These are phyloP conservation scores for Lepiota venenata DNA, from an alignment of 768 basidiomycete genomes.

Conservation along the genomic window DNA sequence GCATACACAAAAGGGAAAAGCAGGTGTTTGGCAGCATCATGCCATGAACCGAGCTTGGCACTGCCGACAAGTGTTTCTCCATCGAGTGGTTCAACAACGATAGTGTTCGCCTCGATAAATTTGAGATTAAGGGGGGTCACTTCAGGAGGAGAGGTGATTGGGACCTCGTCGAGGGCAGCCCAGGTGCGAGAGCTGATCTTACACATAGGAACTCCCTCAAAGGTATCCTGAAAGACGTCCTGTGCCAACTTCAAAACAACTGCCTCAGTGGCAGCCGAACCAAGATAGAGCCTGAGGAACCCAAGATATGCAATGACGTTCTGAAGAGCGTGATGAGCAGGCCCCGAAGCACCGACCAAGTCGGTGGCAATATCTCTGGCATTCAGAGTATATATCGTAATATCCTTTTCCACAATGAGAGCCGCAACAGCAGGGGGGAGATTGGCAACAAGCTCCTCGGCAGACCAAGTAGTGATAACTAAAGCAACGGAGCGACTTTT, in stretches of 20 bases:
- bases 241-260: slow-evolving; percentile 51
- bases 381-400: slow-evolving; percentile 61
- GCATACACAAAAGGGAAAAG: slow-evolving; percentile 83
- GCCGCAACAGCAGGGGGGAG: slow-evolving; percentile 49
- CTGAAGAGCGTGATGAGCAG: slow-evolving; percentile 41
- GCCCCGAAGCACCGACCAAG: slow-evolving; percentile 30
- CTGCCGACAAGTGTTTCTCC: slow-evolving; percentile 60
- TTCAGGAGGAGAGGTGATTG: slow-evolving; percentile 20
- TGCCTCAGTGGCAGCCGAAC: slow-evolving; percentile 51
- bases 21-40: slow-evolving; percentile 84
- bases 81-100: slow-evolving; percentile 58
- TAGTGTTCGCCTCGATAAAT: slow-evolving; percentile 69
- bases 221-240: slow-evolving; percentile 37
- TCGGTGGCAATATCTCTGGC: slow-evolving; percentile 47
- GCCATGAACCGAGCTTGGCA: slow-evolving; percentile 66
- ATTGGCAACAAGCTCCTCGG: slow-evolving; percentile 69
- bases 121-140: slow-evolving; percentile 35
- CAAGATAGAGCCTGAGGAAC: slow-evolving; percentile 83
- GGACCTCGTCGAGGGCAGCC: slow-evolving; percentile 60
- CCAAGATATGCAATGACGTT: slow-evolving; percentile 68
- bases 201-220: slow-evolving; percentile 46
- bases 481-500: slow-evolving; percentile 69
- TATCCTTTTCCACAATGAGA: slow-evolving; percentile 46
- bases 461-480: slow-evolving; percentile 70
- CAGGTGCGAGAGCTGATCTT: slow-evolving; percentile 61